Base-by-base conservation (phyloP, 345 rosid species). In the Psidium friedrichsthalianum region DNA sequence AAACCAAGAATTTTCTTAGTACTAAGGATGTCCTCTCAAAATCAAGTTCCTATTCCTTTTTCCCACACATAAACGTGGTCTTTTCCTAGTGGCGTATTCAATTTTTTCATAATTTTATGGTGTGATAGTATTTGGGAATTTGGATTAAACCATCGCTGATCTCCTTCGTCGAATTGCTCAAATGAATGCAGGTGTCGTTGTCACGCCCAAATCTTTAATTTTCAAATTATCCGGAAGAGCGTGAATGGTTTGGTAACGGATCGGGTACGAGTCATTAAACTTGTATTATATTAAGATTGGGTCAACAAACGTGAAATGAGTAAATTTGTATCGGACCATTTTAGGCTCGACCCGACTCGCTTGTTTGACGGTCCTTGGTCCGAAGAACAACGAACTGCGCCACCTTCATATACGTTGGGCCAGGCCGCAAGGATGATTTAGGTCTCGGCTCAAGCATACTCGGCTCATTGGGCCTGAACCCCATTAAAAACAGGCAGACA, bases 231-330 rank as follows among this genome's bases (percentile, higher is more conserved):
- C 8, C 44, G 3, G 24, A 64, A 64, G 76, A 16, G 24, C 29
- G 8, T 16, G 44, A 61, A 29, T 1, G 36, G 0, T 29, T 29
- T 2, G 0, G 0, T 11, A 7, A 9, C 13, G 6, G 11, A 32
- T 8, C 6, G 12, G 8, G 13, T 18, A 32, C 1, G 24, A 20
- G 13, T 2, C 20, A 69, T 20, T 32, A 32, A 36, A 69, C 6
- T 32, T 36, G 6, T 2, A 6, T 69, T 36, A 69, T 9, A 69
- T 36, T 18, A 69, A 69, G 9, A 10, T 8, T 53, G 55, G 47
- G 11, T 32, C 24, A 1, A 32, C 14, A 1, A 3, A 6, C 20
- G 40, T 32, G 14, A 6, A 27, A 61, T 27, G 20, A 27, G 32
- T 59, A 9, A 0, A 14, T 64, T 6, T 64, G 11, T 20, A 32